Percentiles rank a stretch among this genome's conserved stretches.
Conservation (phyloP, 148 eudicot genomes). For the Gaultheria prostrata region DNA sequence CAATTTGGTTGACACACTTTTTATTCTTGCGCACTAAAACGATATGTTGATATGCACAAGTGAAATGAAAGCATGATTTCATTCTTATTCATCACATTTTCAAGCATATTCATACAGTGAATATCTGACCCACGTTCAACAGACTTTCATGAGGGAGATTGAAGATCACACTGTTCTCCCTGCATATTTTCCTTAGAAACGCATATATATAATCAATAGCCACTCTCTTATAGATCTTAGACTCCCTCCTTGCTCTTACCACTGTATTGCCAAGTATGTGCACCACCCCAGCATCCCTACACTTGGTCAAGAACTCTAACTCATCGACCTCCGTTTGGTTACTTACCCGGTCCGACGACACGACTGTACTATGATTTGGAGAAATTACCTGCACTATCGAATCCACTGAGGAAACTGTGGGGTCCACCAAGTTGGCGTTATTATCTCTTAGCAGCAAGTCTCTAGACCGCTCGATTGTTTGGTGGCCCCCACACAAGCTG, state of each 20-base stretch:
- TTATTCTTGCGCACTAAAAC: background rate
- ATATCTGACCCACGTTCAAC: conserved; percentile 87
- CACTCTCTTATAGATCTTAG: conserved; percentile 58
- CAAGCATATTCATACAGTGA: conserved; percentile 43
- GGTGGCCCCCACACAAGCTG: conserved; percentile 55
- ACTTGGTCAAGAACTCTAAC: conserved; percentile 61
- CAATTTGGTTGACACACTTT: background rate
- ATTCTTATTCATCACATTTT: background rate
- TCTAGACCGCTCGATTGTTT: conserved; percentile 54
- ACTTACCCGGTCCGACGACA: conserved; percentile 59
- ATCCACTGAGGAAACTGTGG: conserved; percentile 54
- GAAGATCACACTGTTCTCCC: conserved; percentile 93
- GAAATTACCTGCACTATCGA: conserved; percentile 59
- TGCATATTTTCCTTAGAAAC: conserved; percentile 94
- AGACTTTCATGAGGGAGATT: conserved; percentile 94
- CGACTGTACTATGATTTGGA: conserved; percentile 24
- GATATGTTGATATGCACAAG: background rate
- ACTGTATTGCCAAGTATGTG: conserved; percentile 92
- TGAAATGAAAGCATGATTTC: background rate
- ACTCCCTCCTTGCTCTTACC: conserved; percentile 65
- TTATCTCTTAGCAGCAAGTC: conserved; percentile 34
- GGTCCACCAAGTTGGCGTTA: conserved; percentile 16
- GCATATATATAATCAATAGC: conserved; percentile 90
- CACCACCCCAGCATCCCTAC: conserved; percentile 92
- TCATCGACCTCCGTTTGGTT: conserved; percentile 64